phyloP scores from a whole-genome alignment of 2,329 filamentous ascomycete genomes.

The Fusarium oxysporum region DNA sequence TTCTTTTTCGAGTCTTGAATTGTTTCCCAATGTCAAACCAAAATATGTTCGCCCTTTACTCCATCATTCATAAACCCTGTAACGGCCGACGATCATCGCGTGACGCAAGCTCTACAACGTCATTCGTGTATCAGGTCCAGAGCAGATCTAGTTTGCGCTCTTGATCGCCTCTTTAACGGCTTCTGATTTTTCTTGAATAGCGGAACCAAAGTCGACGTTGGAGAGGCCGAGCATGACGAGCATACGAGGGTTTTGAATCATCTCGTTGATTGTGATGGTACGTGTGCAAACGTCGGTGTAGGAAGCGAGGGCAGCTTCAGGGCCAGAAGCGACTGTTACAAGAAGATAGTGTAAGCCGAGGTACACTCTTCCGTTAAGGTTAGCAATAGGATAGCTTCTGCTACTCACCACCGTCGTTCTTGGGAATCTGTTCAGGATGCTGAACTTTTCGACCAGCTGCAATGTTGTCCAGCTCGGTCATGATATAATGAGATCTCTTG shows the following conservation, averaged over 20 bases:
- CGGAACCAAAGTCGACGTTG: conserved; percentile 46
- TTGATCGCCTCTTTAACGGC: conserved; percentile 41
- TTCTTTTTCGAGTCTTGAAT: background rate
- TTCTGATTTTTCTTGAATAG: conserved; percentile 44
- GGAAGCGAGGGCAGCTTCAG: conserved; percentile 42
- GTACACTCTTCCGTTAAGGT: background rate
- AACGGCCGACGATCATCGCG: conserved; percentile 5
- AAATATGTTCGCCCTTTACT: conserved; percentile 4
- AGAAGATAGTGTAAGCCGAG: background rate
- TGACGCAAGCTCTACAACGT: conserved; percentile 25
- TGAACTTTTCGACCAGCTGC: conserved; percentile 48
- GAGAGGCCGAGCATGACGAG: conserved; percentile 50
- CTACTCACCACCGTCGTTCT: conserved; percentile 46
- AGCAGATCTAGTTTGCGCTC: background rate
- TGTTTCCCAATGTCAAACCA: background rate
- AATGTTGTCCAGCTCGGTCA: conserved; percentile 56
- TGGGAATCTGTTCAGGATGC: conserved; percentile 52
- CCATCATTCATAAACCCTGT: conserved; percentile 8
- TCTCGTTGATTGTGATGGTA: conserved; percentile 48
- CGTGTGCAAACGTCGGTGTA: conserved; percentile 49
- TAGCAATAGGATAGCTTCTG: background rate
- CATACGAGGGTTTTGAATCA: conserved; percentile 47
- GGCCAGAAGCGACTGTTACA: conserved; percentile 33
- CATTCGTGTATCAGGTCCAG: conserved; percentile 9
- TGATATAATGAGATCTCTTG: conserved; percentile 55